Evolutionary conservation across 352 stramenopile species (phyloP).

Genomic region (Globisporangium paroecandrum): DNA sequence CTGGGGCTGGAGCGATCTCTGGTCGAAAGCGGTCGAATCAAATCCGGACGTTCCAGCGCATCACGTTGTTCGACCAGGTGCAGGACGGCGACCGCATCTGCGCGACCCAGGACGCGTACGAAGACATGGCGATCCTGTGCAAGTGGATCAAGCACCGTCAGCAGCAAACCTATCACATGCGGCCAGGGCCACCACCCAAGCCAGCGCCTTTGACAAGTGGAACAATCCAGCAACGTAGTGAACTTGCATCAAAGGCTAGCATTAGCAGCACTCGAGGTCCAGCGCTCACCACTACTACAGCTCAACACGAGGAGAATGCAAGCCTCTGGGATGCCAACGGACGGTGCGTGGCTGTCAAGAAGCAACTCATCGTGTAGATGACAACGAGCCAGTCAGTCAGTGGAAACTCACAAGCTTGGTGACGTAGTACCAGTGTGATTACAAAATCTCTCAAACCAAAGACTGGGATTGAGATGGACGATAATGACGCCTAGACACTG

Average conservation of each 20-base stretch:
- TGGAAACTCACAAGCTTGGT: not conserved
- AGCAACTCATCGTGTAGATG: conserved; percentile 3
- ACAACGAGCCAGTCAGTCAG: conserved; percentile 3
- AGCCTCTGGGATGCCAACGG: not conserved
- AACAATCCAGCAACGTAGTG: not conserved
- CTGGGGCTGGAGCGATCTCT: not conserved
- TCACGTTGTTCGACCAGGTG: conserved; percentile 39
- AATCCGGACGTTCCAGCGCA: conserved; percentile 31
- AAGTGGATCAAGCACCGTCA: conserved; percentile 58
- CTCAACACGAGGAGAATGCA: conserved; percentile 1
- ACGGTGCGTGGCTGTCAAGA: not conserved
- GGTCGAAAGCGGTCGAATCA: conserved; percentile 10
- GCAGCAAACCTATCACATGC: conserved; percentile 25
- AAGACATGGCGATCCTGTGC: conserved; percentile 71
- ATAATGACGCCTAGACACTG: conserved; percentile 20
- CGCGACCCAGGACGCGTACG: conserved; percentile 51
- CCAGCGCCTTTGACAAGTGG: not conserved
- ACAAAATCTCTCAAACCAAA: not conserved
- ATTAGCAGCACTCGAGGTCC: not conserved
- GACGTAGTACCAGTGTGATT: not conserved
- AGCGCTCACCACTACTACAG: not conserved
- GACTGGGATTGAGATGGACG: not conserved
- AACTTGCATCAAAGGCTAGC: not conserved
- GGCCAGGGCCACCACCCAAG: conserved; percentile 9
- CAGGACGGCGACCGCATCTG: conserved; percentile 55